phyloP scores from a whole-genome alignment of 2,329 filamentous ascomycete genomes.

The Orbilia javanica region DNA sequence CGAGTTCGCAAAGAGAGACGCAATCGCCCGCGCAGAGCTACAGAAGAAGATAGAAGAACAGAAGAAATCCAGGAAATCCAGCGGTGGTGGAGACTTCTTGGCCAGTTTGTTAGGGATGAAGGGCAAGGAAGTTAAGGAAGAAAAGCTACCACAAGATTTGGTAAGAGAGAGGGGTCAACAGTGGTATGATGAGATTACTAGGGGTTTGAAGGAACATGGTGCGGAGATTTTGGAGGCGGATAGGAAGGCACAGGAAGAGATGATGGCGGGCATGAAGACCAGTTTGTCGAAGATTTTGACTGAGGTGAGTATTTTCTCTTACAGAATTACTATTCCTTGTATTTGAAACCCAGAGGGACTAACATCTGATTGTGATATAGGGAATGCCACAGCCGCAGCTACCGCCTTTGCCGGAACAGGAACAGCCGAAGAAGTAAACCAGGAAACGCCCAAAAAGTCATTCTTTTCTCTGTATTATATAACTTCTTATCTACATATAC shows the following conservation, averaged over 20 bases:
- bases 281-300: conserved; percentile 66
- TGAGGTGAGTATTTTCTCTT: conserved; percentile 57
- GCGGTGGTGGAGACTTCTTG: conserved; percentile 75
- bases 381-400: conserved; percentile 53
- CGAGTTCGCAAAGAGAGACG: conserved; percentile 90
- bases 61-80: conserved; percentile 72
- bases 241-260: conserved; percentile 84
- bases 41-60: conserved; percentile 80
- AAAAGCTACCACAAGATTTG: conserved; percentile 97
- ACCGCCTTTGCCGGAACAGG: conserved; percentile 34
- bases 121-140: conserved; percentile 76
- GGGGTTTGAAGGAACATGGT: conserved; percentile 91
- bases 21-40: conserved; percentile 85
- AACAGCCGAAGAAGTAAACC: conserved; percentile 43
- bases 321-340: not conserved
- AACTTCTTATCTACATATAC: too few species aligned
- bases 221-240: conserved; percentile 97
- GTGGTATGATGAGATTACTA: conserved; percentile 89
- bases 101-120: conserved; percentile 83
- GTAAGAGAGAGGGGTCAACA: conserved; percentile 90
- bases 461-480: conserved; percentile 39
- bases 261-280: conserved; percentile 89
- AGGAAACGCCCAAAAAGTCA: conserved; percentile 15
- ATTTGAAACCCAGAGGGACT: too few species aligned
- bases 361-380: conserved; percentile 29